Base-by-base conservation (phyloP, 306 rosid genomes). In the Quercus ilex region DNA sequence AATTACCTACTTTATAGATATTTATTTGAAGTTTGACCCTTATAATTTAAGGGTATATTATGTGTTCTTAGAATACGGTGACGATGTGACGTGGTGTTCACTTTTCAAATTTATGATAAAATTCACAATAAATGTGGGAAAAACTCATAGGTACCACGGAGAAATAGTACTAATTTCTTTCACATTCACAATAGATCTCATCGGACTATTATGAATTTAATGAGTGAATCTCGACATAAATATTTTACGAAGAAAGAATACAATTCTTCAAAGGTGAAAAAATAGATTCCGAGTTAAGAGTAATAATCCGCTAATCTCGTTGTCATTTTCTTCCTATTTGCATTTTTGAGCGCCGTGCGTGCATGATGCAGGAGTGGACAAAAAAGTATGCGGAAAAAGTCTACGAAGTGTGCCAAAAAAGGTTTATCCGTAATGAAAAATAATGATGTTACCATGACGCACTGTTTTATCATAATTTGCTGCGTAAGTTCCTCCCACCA, bases 141-240 rank as follows among this genome's bases (percentile, higher is more conserved):
- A 38, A 7, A 38, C 2, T 7, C 0, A 38, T 38, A 38, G 2
- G 11, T 38, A 38, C n/a, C n/a, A 2, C 2, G 3, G 1, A 8
- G 0, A 38, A 7, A 38, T 38, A 38, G 0, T 38, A 38, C 11
- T 38, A 0, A 38, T 38, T 2, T 38, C 0, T 38, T 38, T 38
- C 3, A 38, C 2, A 38, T 7, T 38, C 0, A 38, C 0, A 0
- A 38, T 38, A 2, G 0, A 7, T 0, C 0, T 7, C 0, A 38
- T 38, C 3, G 7, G 0, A 0, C 1, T 0, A 38, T 38, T 2
- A 38, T 38, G 2, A 38, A 38, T 38, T 38, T 38, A 38, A 1
- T 2, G 0, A 6, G 0, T 38, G 0, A 38, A 38, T 8, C 0
- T 38, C 0, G 2, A 0, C 1, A 38, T 6, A 38, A 38, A 6